Conservation (phyloP, 176 grass and related monocot genomes). For the Guadua angustifolia region DNA sequence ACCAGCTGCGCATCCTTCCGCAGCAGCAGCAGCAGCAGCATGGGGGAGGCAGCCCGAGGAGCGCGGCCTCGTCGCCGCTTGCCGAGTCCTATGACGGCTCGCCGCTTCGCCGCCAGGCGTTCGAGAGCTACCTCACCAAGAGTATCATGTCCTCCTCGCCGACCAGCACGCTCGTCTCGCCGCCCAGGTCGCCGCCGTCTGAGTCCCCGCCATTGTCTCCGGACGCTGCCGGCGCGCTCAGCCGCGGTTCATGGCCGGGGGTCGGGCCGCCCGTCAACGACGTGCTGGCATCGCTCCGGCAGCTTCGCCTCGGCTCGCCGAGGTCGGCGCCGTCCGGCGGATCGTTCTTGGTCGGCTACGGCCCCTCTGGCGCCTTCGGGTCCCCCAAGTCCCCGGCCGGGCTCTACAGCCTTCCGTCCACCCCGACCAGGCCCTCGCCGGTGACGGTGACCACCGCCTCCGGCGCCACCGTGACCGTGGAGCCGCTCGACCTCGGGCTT, state of each 20-base stretch:
- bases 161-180: conserved; percentile 75
- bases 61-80: not conserved
- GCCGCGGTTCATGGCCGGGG: conserved; percentile 52
- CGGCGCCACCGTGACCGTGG: conserved; percentile 31
- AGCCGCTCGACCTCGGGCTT: conserved; percentile 51
- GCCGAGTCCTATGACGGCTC: conserved; percentile 87
- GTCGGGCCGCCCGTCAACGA: conserved; percentile 57
- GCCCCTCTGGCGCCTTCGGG: conserved; percentile 13
- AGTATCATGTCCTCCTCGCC: conserved; percentile 62
- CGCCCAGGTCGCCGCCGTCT: conserved; percentile 58
- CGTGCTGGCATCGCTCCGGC: conserved; percentile 58
- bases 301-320: conserved; percentile 66
- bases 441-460: conserved; percentile 12
- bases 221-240: conserved; percentile 21
- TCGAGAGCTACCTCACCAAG: conserved; percentile 65
- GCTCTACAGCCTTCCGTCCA: conserved; percentile 65
- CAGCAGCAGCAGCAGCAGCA: conserved; percentile 22
- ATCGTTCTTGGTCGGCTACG: conserved; percentile 40
- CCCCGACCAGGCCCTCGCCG: conserved; percentile 37
- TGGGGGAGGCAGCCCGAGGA: conserved; percentile 39
- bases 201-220: conserved; percentile 87
- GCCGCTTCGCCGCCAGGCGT: conserved; percentile 63
- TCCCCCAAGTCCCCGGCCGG: conserved; percentile 48
- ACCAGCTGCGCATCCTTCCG: conserved; percentile 66
- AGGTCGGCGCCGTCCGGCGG: conserved; percentile 51